Conservation (phyloP, 1,284 basidiomycete species). For the Abortiporus biennis region DNA sequence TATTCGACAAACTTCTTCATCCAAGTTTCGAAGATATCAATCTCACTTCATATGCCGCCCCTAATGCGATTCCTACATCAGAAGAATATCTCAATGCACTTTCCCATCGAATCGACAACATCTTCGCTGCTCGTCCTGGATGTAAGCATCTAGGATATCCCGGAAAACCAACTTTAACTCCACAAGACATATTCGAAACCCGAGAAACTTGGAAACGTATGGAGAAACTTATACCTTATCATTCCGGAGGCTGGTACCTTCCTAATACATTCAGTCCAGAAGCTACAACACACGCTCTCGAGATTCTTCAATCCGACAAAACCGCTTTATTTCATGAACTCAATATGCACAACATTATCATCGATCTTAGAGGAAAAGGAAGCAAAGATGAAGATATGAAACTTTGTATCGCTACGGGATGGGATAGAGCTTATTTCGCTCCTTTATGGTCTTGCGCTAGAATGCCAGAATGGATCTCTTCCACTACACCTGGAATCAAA, state of each 20-base stretch:
- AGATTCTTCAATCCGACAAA: no score
- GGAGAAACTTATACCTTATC: constrained; percentile 16
- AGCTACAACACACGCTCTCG: no score
- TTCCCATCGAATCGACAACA: constrained; percentile 14
- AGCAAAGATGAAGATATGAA: no score
- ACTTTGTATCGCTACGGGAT: no score
- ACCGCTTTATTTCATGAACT: no score
- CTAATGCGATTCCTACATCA: constrained; percentile 12
- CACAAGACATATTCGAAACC: constrained; percentile 12
- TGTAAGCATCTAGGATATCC: constrained; percentile 13
- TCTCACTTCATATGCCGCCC: constrained; percentile 12
- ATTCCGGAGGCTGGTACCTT: constrained; percentile 19
- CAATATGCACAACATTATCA: constrained; percentile 20
- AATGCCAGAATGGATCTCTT: constrained; percentile 20
- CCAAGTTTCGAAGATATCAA: constrained; percentile 17
- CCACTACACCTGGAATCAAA: constrained; percentile 11
- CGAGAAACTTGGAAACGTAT: constrained; percentile 20
- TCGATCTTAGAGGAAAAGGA: constrained; percentile 17
- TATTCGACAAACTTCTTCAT: constrained; percentile 13
- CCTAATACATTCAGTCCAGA: constrained; percentile 13
- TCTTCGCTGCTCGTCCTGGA: no score
- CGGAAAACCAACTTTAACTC: constrained; percentile 9
- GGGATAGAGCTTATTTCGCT: constrained; percentile 20
- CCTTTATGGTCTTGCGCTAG: constrained; percentile 24
- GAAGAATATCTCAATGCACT: constrained; percentile 21